Evolutionary conservation across 179 eudicot species (phyloP), one percentile per base, ranked within the genome.

Genomic region (Patellifolia procumbens): DNA sequence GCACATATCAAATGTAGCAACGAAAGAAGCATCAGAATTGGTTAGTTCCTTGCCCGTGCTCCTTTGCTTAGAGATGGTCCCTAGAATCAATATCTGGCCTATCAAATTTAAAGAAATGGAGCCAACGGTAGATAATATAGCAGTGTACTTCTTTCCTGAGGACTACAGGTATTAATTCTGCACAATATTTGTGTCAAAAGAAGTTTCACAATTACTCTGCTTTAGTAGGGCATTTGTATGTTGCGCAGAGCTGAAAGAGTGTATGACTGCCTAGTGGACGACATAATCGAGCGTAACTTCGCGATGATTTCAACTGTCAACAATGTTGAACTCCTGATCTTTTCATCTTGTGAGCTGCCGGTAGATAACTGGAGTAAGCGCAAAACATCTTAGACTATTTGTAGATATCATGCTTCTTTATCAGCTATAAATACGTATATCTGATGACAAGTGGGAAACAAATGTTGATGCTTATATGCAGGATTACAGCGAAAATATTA

Each of bases 131-230:
- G 28, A 77, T 7, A 61, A 77, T 26, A 52, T 77, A 13, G 69
- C 78, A 5, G 68, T 77, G 42, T 81, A 68, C 43, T 81, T 77
- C 65, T 81, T 81, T 64, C 84, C 84, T n/a, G 72, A 76, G 73
- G 70, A 67, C 34, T 51, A 77, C 32, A 59, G 81, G 83, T 81
- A 67, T 22, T 32, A 39, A 1, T 6, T 34, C 39, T 35, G 32
- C 39, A 49, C 39, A 5, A 52, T 1, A 51, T 32, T 35, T 46
- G 56, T 70, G 17, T 34, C 20, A 45, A 20, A 20, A 4, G 34
- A 10, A 72, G 5, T 37, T 37, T 22, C 28, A 15, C 20, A 20
- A 43, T 9, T 34, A 52, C 60, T 77, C 22, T 29, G 22, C 15
- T 62, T 6, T 29, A 3, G 29, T 26, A n/a, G 35, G 52, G 11